phyloP scores from a whole-genome alignment of 169 alveolate genomes.

The Amoebophrya sp. region DNA sequence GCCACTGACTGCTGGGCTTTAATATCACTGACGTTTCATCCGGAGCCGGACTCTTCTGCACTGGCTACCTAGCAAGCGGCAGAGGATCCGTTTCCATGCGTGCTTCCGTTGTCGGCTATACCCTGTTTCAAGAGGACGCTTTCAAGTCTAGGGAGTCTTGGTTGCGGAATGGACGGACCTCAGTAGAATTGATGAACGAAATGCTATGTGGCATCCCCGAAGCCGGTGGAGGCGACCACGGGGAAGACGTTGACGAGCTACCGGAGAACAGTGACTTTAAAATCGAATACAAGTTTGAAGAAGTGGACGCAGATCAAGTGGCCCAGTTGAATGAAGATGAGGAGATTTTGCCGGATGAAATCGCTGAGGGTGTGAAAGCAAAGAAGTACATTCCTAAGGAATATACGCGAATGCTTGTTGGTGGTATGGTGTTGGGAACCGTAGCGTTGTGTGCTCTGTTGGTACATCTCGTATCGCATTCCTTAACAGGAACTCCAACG shows the following conservation, averaged over 20 bases:
- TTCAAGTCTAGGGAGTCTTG: not conserved
- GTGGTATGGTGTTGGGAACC: not conserved
- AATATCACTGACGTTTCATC: no score
- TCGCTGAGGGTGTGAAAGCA: not conserved
- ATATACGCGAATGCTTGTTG: not conserved
- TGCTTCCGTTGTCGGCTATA: slow-evolving; percentile 10
- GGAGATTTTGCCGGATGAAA: not conserved
- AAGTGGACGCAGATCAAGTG: not conserved
- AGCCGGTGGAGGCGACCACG: not conserved
- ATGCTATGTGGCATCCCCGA: not conserved
- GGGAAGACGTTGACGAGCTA: not conserved
- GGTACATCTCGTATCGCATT: no score
- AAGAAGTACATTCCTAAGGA: slow-evolving; percentile 2
- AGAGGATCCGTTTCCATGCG: no score
- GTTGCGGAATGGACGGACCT: not conserved
- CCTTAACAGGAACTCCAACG: no score
- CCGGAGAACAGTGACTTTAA: not conserved
- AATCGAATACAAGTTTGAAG: slow-evolving; percentile 15
- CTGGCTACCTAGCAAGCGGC: no score
- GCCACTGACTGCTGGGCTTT: no score
- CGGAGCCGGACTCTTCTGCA: no score
- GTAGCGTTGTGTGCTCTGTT: not conserved
- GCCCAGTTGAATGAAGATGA: not conserved
- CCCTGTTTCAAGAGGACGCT: not conserved
- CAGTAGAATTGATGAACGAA: not conserved